Conservation (phyloP, 352 stramenopile genomes). For the Phytophthora pini region DNA sequence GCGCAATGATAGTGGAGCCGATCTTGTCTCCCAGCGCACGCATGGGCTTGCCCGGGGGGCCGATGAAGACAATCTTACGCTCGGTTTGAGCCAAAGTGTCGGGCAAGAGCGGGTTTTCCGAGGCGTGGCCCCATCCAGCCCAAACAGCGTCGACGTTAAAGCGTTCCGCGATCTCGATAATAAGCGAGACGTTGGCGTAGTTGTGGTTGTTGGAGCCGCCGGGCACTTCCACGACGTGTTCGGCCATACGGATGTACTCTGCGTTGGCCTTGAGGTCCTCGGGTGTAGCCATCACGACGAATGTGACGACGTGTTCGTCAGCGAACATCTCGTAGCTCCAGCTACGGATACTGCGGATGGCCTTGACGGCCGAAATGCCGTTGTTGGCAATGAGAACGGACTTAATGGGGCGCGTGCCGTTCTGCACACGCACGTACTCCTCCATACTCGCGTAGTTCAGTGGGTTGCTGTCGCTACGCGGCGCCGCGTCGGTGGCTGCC, state of each 20-base stretch:
- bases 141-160: constrained; percentile 98
- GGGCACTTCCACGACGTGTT: constrained; percentile 99
- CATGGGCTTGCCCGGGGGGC: constrained; percentile 98
- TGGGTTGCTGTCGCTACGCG: constrained; percentile 67
- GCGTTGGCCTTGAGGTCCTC: constrained; percentile 99
- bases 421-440: constrained; percentile 92
- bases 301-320: constrained; percentile 94
- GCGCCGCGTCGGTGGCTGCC: constrained; percentile 5
- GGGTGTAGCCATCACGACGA: constrained; percentile 99
- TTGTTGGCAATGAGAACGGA: constrained; percentile 99
- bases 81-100: constrained; percentile 92
- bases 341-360: constrained; percentile 98
- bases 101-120: constrained; percentile 98
- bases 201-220: constrained; percentile 99
- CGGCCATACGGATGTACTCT: constrained; percentile 99
- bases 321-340: constrained; percentile 99
- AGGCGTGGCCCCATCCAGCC: constrained; percentile 99
- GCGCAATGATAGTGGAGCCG: constrained; percentile 99
- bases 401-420: constrained; percentile 92
- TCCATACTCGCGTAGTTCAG: constrained; percentile 90
- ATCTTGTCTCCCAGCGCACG: constrained; percentile 99
- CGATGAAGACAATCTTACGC: constrained; percentile 98
- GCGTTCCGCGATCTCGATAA: constrained; percentile 97
- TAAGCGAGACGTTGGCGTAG: constrained; percentile 99
- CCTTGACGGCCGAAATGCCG: constrained; percentile 99